These are phyloP conservation scores for Entomophthora muscae DNA, from an alignment of 371 early-diverging fungal species.

Conservation along the genomic window DNA sequence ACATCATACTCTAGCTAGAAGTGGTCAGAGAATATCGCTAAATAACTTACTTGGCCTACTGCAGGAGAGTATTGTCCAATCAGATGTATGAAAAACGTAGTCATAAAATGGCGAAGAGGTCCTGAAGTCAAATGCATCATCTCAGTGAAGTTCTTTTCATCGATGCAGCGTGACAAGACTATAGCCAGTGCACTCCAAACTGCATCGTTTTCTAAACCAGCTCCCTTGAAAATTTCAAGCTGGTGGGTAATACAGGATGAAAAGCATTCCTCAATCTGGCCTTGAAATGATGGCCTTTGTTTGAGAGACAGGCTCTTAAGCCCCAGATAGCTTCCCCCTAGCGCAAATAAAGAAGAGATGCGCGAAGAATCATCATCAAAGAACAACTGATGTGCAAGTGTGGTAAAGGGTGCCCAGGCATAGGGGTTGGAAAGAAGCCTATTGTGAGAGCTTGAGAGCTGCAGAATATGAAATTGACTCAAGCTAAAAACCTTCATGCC, in stretches of 20 bases:
- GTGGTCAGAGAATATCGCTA: background rate
- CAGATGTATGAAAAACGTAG: background rate
- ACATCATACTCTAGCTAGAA: background rate
- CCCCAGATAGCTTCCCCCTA: background rate
- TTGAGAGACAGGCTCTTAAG: background rate
- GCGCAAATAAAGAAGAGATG: background rate
- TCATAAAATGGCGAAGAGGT: background rate
- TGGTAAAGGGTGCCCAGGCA: background rate
- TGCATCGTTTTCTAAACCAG: background rate
- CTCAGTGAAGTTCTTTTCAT: background rate
- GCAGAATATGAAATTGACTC: background rate
- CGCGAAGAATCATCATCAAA: background rate
- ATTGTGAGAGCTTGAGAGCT: background rate
- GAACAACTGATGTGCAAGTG: background rate
- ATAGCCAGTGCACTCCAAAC: too few species aligned
- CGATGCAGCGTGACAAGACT: background rate
- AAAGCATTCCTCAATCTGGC: background rate
- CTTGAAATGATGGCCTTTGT: background rate
- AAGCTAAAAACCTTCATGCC: background rate
- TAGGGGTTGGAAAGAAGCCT: background rate
- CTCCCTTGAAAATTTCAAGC: background rate
- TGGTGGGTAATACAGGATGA: background rate
- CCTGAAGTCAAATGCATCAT: background rate
- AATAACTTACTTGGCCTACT: background rate
- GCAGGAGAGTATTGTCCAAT: background rate